Evolutionary conservation across 306 rosid species (phyloP), one percentile per base, ranked within the genome.

Genomic region (Quercus suber): DNA sequence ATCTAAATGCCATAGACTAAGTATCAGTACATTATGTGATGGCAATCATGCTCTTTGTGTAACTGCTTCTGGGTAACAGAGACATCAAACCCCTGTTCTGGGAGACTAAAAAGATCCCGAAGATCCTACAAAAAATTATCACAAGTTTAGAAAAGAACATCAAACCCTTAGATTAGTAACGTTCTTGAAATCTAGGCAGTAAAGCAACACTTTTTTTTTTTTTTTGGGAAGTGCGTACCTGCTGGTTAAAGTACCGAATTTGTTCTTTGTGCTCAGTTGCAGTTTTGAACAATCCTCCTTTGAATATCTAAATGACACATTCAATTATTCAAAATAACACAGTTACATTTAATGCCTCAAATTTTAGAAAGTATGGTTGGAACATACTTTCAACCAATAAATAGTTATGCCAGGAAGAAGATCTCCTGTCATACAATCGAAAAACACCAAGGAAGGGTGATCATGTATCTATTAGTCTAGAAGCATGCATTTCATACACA

Each of bases 241-340:
- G 97, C 84, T 89, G 97, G 87, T 95, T 86, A 27, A 94, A 94
- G 82, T 94, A 94, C 49, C 99, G 90, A 43, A 85, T 89, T 87
- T 94, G 99, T 76, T 92, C 99, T 86, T 92, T 94, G 70, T 94
- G 92, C 89, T 94, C 97, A 10, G 97, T 92, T 75, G 97, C 97
- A 17, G 94, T 91, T 92, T 81, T 94, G 84, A 94, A 92, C 61
- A 94, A 79, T 4, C 99, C 97, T 6, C 98, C 98, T 64, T 94
- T 94, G 64, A 55, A 92, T 58, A 94, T 86, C 98, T 94, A 83
- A 68, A 75, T 56, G 43, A 84, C 30, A 56, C 31, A 70, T 73
- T 63, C 71, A 74, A 70, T 31, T 57, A 55, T 73, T 37, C 69
- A 81, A 76, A 75, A 59, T 5, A 19, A 69, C 69, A 10, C 55